Base-by-base conservation (phyloP, 768 basidiomycete species). In the Tulasnella sp. region DNA sequence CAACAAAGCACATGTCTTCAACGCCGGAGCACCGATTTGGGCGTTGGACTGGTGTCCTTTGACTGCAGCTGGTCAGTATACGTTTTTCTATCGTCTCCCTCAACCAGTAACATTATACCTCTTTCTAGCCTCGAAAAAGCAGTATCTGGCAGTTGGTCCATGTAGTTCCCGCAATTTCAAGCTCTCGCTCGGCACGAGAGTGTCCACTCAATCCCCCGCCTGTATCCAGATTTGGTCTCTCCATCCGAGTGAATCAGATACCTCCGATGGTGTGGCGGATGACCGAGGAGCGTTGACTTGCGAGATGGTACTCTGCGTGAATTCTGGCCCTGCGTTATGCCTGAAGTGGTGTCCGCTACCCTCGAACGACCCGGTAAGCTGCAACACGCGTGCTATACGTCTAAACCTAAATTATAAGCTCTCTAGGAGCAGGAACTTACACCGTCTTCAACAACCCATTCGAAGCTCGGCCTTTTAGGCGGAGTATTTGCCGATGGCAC, bases 331-430 rank as follows among this genome's bases (percentile, higher is more conserved):
- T 4, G 90, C 89, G 2, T 86, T 88, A 75, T 90, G 92, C 66
- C 78, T 95, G 16, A 94, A 90, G 80, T 98, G 96, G 95, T 95
- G 95, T 79, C 96, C 96, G 3, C 78, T 94, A 35, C 94, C 95
- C 0, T 87, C 90, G 19, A 86, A 92, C 75, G 92, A 93, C 72
- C 63, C 78, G 16, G 83, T 85, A 64, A 72, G 83, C 80, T 73
- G 19, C 17, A n/a, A n/a, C n/a, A n/a, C n/a, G n/a, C n/a, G n/a
- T n/a, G n/a, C n/a, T n/a, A n/a, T n/a, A 32, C 19, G 32, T 29
- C 37, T 32, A 12, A n/a, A 26, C 22, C 36, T 40, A 62, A n/a
- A 35, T 17, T 40, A n/a, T 22, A 52, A 37, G 14, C 75, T 78
- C 62, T 35, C 5, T 37, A 65, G 64, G 17, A 29, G 32, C n/a